phyloP scores from a whole-genome alignment of 768 basidiomycete species.

The Erythrobasidium yunnanense region DNA sequence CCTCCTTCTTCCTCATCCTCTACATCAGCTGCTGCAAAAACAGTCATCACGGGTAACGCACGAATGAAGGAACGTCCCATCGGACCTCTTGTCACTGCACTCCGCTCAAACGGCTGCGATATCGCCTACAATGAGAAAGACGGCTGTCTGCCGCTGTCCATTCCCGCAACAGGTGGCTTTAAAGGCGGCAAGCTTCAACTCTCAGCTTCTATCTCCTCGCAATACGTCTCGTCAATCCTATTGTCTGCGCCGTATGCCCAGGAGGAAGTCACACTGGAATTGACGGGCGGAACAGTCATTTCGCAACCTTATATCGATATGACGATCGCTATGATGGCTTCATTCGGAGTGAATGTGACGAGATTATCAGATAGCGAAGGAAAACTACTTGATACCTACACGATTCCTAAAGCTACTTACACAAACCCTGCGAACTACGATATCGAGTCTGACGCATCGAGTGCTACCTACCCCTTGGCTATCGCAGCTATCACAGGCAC shows the following conservation, averaged over 20 bases:
- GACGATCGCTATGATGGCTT: slow-evolving; percentile 95
- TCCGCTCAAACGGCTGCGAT: slow-evolving; percentile 63
- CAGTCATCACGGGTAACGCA: slow-evolving; percentile 89
- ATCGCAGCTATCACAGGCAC: slow-evolving; percentile 97
- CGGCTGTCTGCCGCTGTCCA: slow-evolving; percentile 80
- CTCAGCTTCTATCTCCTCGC: slow-evolving; percentile 87
- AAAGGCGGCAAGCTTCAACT: slow-evolving; percentile 71
- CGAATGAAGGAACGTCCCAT: slow-evolving; percentile 98
- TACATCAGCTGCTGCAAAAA: slow-evolving; percentile 44
- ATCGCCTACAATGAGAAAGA: slow-evolving; percentile 65
- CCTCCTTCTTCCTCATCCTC: slow-evolving; percentile 36
- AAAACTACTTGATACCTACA: slow-evolving; percentile 63
- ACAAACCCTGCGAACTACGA: slow-evolving; percentile 65
- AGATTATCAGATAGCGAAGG: slow-evolving; percentile 57
- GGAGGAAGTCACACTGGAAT: slow-evolving; percentile 71
- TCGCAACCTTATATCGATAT: slow-evolving; percentile 99
- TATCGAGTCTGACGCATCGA: slow-evolving; percentile 85
- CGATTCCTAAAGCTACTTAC: slow-evolving; percentile 70
- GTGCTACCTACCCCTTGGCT: slow-evolving; percentile 91
- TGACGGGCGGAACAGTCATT: slow-evolving; percentile 88
- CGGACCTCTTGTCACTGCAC: slow-evolving; percentile 83
- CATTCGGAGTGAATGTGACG: slow-evolving; percentile 69
- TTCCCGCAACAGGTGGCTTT: slow-evolving; percentile 66
- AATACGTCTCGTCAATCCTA: slow-evolving; percentile 95
- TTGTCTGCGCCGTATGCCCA: slow-evolving; percentile 89